Base-by-base conservation (phyloP, 345 rosid genomes). In the Moringa oleifera region DNA sequence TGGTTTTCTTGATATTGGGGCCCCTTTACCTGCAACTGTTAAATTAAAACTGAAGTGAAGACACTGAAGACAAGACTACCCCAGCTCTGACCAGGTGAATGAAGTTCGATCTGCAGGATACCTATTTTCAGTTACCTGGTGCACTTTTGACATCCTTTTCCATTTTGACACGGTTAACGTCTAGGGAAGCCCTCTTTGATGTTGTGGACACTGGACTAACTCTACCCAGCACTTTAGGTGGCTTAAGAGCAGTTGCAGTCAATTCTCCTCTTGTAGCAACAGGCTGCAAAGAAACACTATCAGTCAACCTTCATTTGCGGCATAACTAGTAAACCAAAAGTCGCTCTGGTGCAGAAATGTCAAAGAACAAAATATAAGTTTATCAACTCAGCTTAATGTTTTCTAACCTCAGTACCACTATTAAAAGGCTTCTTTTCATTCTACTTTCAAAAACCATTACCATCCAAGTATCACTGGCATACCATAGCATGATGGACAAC, bases 181-280 rank as follows among this genome's bases (percentile, higher is more conserved):
- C 77, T 41, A 81, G 59, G 8, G 86, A 81, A 55, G 68, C 81
- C 78, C 87, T 78, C 64, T 79, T 83, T 37, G 79, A 73, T 69
- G 85, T 45, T 52, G 83, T 63, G 55, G 83, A 59, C 52, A 71
- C 41, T 47, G 78, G 64, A 66, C 60, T 70, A 59, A 25, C 68
- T 58, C 66, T 76, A 55, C 76, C 69, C 22, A 51, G 66, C 74
- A 64, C 75, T 70, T 63, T 78, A 18, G 83, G 76, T 51, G 87
- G 91, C 79, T 78, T 87, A 31, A 72, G 63, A 62, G 73, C 66
- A 64, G 87, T 64, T 56, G 80, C 65, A 53, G 57, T 71, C 25
- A 76, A 69, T 23, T 70, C 77, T 63, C 74, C 68, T 63, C 55
- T 72, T 57, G 67, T 31, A 71, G 77, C 65, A 55, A 58, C 68